Conservation (phyloP, 2,329 filamentous ascomycete genomes). For the Simplicillium aogashimaense region DNA sequence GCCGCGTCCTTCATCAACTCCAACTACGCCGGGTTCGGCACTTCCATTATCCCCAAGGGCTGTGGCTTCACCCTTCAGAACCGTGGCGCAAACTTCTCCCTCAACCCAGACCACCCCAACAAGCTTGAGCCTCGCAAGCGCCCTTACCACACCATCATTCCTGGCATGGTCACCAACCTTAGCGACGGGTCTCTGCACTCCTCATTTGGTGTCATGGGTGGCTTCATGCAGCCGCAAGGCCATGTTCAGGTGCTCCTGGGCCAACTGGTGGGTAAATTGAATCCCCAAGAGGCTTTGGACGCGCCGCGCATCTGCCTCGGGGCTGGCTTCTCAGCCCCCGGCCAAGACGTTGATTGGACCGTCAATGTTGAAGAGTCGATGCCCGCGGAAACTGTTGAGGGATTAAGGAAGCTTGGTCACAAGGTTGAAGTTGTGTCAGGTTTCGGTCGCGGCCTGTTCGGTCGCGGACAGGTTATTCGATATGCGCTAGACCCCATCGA, state of each 20-base stretch:
- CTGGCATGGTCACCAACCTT: conserved; percentile 74
- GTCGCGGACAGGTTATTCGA: conserved; percentile 77
- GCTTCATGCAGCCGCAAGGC: conserved; percentile 96
- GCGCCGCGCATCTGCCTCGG: conserved; percentile 85
- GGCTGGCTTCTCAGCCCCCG: conserved; percentile 55
- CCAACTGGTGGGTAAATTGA: conserved; percentile 71
- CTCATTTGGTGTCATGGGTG: conserved; percentile 94
- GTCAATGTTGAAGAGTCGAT: conserved; percentile 83
- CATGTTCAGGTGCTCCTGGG: conserved; percentile 90
- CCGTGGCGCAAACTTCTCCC: conserved; percentile 76
- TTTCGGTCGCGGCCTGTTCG: conserved; percentile 60
- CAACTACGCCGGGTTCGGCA: conserved; percentile 85
- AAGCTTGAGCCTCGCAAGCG: conserved; percentile 70
- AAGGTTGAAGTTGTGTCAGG: conserved; percentile 59
- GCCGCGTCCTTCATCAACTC: conserved; percentile 95
- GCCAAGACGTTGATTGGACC: conserved; percentile 47
- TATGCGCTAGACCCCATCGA: conserved; percentile 62
- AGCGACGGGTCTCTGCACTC: conserved; percentile 66
- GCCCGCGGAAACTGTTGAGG: conserved; percentile 53
- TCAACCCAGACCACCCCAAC: conserved; percentile 67
- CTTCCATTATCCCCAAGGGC: conserved; percentile 69
- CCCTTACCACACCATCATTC: conserved; percentile 97
- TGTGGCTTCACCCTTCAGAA: conserved; percentile 95
- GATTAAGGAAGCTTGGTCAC: conserved; percentile 63
- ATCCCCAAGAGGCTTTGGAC: conserved; percentile 82